phyloP scores from a whole-genome alignment of 768 basidiomycete species.

The Russula ochroleuca region DNA sequence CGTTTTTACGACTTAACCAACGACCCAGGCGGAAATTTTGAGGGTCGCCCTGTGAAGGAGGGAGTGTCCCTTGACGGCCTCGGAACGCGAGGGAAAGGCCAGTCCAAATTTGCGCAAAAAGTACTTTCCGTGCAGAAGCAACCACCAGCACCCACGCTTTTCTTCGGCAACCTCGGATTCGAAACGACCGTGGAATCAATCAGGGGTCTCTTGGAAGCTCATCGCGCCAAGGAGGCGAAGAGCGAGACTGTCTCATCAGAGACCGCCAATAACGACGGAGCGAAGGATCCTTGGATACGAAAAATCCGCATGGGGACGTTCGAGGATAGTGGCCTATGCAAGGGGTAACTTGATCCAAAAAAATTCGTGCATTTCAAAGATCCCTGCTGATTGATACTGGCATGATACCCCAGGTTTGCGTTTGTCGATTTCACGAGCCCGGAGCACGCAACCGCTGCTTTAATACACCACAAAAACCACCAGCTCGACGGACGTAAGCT shows the following conservation, averaged over 20 bases:
- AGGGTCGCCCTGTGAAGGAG: conserved; percentile 56
- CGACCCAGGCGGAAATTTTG: conserved; percentile 62
- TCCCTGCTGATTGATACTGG: not conserved
- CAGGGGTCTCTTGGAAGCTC: conserved; percentile 66
- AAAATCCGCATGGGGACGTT: conserved; percentile 94
- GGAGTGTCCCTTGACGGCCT: conserved; percentile 34
- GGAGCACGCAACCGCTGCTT: conserved; percentile 74
- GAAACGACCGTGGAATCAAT: conserved; percentile 80
- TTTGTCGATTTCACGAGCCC: conserved; percentile 86
- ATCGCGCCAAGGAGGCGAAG: conserved; percentile 42
- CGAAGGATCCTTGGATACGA: conserved; percentile 54
- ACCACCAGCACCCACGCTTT: conserved; percentile 78
- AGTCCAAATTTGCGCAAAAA: conserved; percentile 70
- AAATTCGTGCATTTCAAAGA: too few relatives aligned
- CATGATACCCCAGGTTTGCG: conserved; percentile 59
- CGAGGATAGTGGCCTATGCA: conserved; percentile 91
- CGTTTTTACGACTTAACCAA: not conserved
- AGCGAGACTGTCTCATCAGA: conserved; percentile 12
- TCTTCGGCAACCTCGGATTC: conserved; percentile 91
- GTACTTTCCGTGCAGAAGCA: conserved; percentile 78
- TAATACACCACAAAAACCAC: conserved; percentile 83
- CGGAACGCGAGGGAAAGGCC: conserved; percentile 37
- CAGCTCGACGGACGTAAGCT: conserved; percentile 78
- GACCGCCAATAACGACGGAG: conserved; percentile 23
- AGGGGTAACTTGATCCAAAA: conserved; percentile 63